A percentile compares a stretch with the other conserved stretches of the same genome.
phyloP scores from a whole-genome alignment of 495 filamentous ascomycete genomes.

The Parathielavia hyrcaniae region DNA sequence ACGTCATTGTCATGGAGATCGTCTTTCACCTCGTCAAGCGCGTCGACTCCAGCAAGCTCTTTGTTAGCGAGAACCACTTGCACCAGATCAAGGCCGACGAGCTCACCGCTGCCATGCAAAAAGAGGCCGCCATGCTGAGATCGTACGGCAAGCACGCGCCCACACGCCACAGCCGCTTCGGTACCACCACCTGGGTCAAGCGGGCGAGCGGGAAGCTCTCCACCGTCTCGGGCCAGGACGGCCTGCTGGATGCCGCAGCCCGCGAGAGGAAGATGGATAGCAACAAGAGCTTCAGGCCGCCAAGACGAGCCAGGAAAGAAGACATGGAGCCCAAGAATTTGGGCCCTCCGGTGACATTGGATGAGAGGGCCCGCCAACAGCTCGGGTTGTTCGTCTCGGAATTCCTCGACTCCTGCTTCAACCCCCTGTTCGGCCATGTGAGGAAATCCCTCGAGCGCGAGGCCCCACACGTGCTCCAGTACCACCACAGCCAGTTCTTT shows the following conservation, averaged over 20 bases:
- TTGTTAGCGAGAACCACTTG: conserved; percentile 69
- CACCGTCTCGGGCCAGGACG: conserved; percentile 82
- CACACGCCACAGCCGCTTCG: conserved; percentile 88
- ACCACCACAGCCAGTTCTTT: conserved; percentile 78
- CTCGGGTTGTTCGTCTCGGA: conserved; percentile 82
- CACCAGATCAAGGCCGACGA: conserved; percentile 63
- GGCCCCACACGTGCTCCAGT: conserved; percentile 68
- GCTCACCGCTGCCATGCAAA: conserved; percentile 62
- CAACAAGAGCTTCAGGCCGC: conserved; percentile 83
- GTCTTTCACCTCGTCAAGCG: conserved; percentile 90
- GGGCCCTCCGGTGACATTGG: conserved; percentile 62
- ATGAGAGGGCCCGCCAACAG: conserved; percentile 59
- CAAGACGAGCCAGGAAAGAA: conserved; percentile 55
- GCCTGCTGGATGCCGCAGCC: conserved; percentile 63
- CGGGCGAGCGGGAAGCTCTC: conserved; percentile 72
- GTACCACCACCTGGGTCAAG: conserved; percentile 96
- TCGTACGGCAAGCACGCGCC: conserved; percentile 73
- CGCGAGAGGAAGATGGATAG: conserved; percentile 84
- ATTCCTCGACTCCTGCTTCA: conserved; percentile 93
- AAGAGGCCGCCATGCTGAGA: conserved; percentile 74
- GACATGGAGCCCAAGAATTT: conserved; percentile 68
- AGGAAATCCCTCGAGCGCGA: conserved; percentile 88
- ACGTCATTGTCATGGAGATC: conserved; percentile 78
- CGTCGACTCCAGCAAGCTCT: conserved; percentile 77
- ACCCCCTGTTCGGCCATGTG: conserved; percentile 81